Evolutionary conservation across 495 filamentous ascomycete genomes (phyloP), one percentile per base, ranked within the genome.

Genomic region (Aspergillus saccharolyticus): DNA sequence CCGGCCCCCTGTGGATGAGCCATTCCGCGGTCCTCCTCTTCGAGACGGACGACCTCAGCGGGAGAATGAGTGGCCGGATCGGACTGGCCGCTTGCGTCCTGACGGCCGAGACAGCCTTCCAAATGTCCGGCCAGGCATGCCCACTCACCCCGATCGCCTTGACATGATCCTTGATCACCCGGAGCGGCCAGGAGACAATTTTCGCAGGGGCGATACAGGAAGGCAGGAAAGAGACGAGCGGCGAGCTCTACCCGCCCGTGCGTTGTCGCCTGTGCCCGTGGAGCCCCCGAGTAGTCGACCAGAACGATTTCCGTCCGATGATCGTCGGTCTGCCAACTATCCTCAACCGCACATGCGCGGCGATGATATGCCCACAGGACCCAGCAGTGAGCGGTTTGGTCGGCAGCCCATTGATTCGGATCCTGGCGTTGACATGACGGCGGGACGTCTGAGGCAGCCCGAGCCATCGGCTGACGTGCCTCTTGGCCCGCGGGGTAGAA

Each of bases 401-500:
- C 68, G 66, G 21, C 30, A 21, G 22, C 39, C 58, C 14, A 20
- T 56, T 46, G 67, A 72, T 4, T 14, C 60, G 18, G 50, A 45
- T 5, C 14, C 58, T 16, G 66, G 66, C 5, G 62, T 65, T 33
- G 86, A 85, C 60, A 68, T 76, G 57, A 81, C 76, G 54, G 83
- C 84, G 64, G 81, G 79, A 53, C 79, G 80, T 52, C 71, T 82
- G 42, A 75, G 76, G 28, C 74, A 74, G 44, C 71, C 75, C 19
- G 87, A 90, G 17, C 64, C 77, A 16, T 65, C 76, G 30, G 65
- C 77, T 8, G 84, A 85, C 45, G 82, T 85, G 45, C 89, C 90
- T 1, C 86, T 84, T 21, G 91, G 89, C 0, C 91, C 90, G 2
- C 78, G 88, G 44, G 79, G 80, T 33, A 64, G 74, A 45, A 75